A percentile compares a stretch with the other conserved stretches of the same genome.
Conservation (phyloP, 2,329 filamentous ascomycete genomes). For the Fusarium pseudoanthophilum region DNA sequence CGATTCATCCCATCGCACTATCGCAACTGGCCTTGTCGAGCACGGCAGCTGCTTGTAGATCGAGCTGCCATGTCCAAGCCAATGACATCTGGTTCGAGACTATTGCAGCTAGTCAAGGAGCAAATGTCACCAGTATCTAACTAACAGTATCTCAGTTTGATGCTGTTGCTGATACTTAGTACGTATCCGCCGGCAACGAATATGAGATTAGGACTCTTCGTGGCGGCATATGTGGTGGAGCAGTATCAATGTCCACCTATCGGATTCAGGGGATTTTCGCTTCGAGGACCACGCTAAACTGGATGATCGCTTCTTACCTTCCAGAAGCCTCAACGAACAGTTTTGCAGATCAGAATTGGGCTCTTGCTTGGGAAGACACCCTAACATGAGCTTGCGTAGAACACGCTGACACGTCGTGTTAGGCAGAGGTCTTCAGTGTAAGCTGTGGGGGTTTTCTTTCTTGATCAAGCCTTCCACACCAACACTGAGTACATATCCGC, state of each 20-base stretch:
- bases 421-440: neutral
- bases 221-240: conserved; percentile 37
- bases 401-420: conserved; percentile 8
- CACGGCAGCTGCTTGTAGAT: conserved; percentile 25
- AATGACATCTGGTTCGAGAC: conserved; percentile 16
- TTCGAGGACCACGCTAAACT: conserved; percentile 21
- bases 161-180: neutral
- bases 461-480: neutral
- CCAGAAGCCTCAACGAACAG: conserved; percentile 43
- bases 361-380: neutral
- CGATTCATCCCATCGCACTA: conserved; percentile 26
- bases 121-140: conserved; percentile 8
- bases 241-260: conserved; percentile 41
- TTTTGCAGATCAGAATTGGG: conserved; percentile 30
- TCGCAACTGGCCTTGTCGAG: conserved; percentile 3
- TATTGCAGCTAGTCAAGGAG: conserved; percentile 16
- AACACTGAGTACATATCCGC: neutral
- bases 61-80: neutral
- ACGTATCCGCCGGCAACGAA: conserved; percentile 7
- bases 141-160: neutral
- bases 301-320: conserved; percentile 32
- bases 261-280: conserved; percentile 26
- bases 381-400: neutral
- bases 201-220: conserved; percentile 43
- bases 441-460: neutral